phyloP scores from a whole-genome alignment of 352 stramenopile species.

The Peronospora farinosa region DNA sequence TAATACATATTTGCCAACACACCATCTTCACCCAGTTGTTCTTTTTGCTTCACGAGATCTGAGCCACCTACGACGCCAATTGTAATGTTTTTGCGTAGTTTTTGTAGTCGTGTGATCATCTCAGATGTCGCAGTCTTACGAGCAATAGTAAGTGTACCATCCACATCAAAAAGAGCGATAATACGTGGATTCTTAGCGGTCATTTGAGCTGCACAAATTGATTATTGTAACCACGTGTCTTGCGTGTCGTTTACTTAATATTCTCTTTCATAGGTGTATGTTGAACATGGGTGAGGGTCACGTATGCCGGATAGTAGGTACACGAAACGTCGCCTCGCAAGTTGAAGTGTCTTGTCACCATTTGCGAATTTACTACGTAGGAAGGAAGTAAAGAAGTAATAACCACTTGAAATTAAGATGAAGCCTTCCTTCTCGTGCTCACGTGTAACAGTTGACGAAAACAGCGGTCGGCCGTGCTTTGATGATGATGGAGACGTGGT shows the following conservation, averaged over 20 bases:
- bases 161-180: constrained; percentile 98
- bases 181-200: constrained; percentile 84
- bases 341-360: no score
- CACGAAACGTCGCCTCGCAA: background rate
- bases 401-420: constrained; percentile 14
- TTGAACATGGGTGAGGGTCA: background rate
- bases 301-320: background rate
- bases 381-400: no score
- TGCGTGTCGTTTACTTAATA: constrained; percentile 7
- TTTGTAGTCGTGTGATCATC: constrained; percentile 92
- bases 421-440: constrained; percentile 40
- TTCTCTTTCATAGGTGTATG: no score
- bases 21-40: constrained; percentile 95
- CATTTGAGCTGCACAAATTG: constrained; percentile 20
- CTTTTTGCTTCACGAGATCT: constrained; percentile 98
- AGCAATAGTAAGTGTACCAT: constrained; percentile 95
- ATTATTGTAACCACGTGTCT: no score
- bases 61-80: constrained; percentile 97
- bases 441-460: constrained; percentile 35
- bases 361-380: no score
- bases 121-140: constrained; percentile 86
- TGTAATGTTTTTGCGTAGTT: constrained; percentile 91
- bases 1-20: constrained; percentile 2
- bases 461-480: constrained; percentile 28
- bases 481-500: constrained; percentile 31